Base-by-base conservation (phyloP, 2,329 filamentous ascomycete genomes). In the Pestalotiopsis fici region DNA sequence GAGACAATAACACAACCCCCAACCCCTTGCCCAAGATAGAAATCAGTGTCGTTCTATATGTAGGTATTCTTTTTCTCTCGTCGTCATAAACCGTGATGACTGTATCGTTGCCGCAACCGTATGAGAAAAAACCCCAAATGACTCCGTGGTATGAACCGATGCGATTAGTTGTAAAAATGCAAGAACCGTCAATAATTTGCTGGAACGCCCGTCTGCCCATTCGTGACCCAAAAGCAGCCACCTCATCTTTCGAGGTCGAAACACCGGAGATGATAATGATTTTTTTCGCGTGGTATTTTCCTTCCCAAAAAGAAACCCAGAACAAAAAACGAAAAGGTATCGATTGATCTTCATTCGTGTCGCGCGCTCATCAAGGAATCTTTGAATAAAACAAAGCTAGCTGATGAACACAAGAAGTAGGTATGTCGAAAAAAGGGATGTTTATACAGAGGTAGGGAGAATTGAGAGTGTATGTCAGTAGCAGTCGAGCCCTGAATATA, bases 51-150 rank as follows among this genome's bases (percentile, higher is more conserved):
- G 78, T 77, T 84, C 84, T 86, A 87, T 85, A 85, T 83, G 79
- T 81, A 78, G 76, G 78, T 79, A 77, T 77, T 80, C 75, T 81
- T 84, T 83, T 83, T 81, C 79, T 81, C 81, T 80, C 78, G 79
- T 79, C 76, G 81, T 83, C 81, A 83, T 86, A 79, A 85, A 77
- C 83, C 83, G 80, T 85, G 78, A 82, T 80, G 78, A 82, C 78
- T 79, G 78, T 80, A 79, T 79, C 79, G 80, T 82, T 81, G 78
- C 81, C 80, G 81, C 76, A 76, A 73, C 75, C 74, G 73, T 76
- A 74, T 75, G 74, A 78, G 56, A 55, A 64, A n/a, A 79, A 75
- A 76, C 74, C 43, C 18, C 6, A 50, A 75, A 77, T 75, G 82
- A 83, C 81, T 83, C 82, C 82, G 81, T 78, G 78, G 77, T 80